Evolutionary conservation across 768 basidiomycete species (phyloP).

Genomic region (Termitomyces sp.): DNA sequence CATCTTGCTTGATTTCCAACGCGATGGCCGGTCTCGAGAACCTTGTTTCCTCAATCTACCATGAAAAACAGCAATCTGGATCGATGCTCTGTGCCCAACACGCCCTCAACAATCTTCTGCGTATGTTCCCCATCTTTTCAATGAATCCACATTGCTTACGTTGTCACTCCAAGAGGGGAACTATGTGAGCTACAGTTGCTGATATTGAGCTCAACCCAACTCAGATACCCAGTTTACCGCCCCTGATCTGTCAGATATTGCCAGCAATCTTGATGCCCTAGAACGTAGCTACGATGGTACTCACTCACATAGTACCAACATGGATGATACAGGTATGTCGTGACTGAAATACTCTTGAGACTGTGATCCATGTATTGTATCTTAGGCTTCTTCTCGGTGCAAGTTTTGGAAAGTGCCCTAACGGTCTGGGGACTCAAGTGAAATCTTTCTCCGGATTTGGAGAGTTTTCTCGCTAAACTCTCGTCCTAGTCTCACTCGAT

Average conservation of each 20-base stretch:
- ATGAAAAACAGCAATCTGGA: conserved; percentile 73
- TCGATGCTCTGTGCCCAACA: conserved; percentile 89
- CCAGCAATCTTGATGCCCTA: conserved; percentile 60
- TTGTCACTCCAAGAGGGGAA: conserved; percentile 33
- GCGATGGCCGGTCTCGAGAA: conserved; percentile 45
- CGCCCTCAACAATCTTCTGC: conserved; percentile 77
- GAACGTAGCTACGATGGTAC: conserved; percentile 58
- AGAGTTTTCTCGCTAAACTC: conserved; percentile 12
- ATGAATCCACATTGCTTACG: conserved; percentile 10
- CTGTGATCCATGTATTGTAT: not conserved
- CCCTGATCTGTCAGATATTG: conserved; percentile 75
- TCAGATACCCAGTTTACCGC: conserved; percentile 60
- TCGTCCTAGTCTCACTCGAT: conserved; percentile 63
- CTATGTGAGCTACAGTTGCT: conserved; percentile 30
- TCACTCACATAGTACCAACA: conserved; percentile 63
- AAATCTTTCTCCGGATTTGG: conserved; percentile 18
- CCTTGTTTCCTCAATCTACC: conserved; percentile 62
- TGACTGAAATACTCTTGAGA: not conserved
- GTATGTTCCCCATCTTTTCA: conserved; percentile 39
- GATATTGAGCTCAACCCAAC: not conserved
- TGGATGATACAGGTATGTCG: conserved; percentile 82
- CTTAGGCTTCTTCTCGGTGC: conserved; percentile 87
- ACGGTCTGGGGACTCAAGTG: conserved; percentile 83
- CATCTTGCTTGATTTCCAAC: conserved; percentile 1
- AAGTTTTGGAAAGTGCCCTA: conserved; percentile 82